Evolutionary conservation across 768 basidiomycete genomes (phyloP).

Genomic region (Rhodocollybia butyracea): DNA sequence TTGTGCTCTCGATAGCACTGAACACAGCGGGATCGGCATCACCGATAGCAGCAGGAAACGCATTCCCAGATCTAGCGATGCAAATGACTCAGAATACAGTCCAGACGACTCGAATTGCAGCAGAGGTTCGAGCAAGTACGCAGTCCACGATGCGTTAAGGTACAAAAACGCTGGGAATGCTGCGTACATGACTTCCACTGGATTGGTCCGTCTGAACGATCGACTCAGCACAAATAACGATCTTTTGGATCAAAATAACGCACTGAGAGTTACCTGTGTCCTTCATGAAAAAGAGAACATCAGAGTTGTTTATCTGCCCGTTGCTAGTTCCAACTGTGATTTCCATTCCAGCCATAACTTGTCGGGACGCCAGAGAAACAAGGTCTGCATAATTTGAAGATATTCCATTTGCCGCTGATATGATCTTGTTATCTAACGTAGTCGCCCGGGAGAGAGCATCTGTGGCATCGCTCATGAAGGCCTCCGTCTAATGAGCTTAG

Average conservation of each 20-base stretch:
- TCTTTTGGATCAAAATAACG: not conserved
- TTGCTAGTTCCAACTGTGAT: slow-evolving; percentile 10
- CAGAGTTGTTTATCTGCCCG: slow-evolving; percentile 5
- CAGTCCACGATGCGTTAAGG: slow-evolving; percentile 11
- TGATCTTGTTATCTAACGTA: slow-evolving; percentile 11
- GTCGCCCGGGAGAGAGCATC: slow-evolving; percentile 8
- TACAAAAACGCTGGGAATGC: slow-evolving; percentile 13
- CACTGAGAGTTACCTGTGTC: slow-evolving; percentile 13
- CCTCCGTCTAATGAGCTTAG: not conserved
- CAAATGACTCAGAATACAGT: slow-evolving; percentile 13
- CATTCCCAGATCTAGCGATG: slow-evolving; percentile 16
- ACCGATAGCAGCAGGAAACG: slow-evolving; percentile 2
- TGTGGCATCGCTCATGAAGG: slow-evolving; percentile 4
- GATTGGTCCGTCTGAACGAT: slow-evolving; percentile 9
- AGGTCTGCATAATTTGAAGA: slow-evolving; percentile 15
- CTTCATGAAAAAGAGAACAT: slow-evolving; percentile 15
- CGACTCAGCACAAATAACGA: not conserved
- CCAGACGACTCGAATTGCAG: slow-evolving; percentile 16
- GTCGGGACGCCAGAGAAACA: slow-evolving; percentile 11
- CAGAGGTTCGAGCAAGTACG: slow-evolving; percentile 14
- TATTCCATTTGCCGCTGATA: slow-evolving; percentile 8
- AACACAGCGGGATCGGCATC: not conserved
- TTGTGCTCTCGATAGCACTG: not conserved
- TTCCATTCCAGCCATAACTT: slow-evolving; percentile 13
- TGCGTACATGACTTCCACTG: slow-evolving; percentile 15